Percentiles rank a stretch among this genome's conserved stretches.
phyloP scores from a whole-genome alignment of 306 rosid species.

The Malus fusca region DNA sequence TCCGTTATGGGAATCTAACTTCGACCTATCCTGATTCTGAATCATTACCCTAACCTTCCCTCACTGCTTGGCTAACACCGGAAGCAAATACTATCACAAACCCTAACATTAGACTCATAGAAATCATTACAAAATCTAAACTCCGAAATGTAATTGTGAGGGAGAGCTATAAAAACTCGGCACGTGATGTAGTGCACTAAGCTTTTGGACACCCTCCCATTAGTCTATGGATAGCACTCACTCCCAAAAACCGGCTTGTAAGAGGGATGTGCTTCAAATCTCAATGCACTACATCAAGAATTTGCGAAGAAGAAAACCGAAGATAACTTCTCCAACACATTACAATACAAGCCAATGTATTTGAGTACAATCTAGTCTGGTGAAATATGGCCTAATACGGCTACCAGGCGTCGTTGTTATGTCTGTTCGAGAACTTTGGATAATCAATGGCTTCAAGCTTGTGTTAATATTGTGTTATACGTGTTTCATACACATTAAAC shows the following conservation, averaged over 20 bases:
- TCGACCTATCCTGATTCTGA: no score
- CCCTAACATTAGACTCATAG: no score
- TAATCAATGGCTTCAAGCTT: background rate
- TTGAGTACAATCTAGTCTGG: background rate
- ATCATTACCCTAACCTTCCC: no score
- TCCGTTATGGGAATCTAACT: no score
- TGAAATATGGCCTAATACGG: background rate
- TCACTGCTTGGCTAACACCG: no score
- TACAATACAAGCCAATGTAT: background rate
- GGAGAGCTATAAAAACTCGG: background rate
- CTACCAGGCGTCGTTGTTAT: background rate
- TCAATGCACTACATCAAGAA: background rate
- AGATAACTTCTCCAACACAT: background rate
- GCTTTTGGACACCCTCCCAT: no score
- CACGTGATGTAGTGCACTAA: background rate
- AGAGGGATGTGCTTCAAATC: no score
- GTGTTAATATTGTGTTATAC: background rate
- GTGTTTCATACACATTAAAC: background rate
- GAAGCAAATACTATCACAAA: no score
- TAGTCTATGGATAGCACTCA: no score
- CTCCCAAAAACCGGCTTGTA: no score
- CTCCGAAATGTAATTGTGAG: background rate
- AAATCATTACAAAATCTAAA: background rate
- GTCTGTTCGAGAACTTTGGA: background rate
- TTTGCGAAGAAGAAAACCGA: no score